Percentiles rank a stretch among this genome's conserved stretches.
phyloP scores from a whole-genome alignment of 257 asterid species.

The Linaria vulgaris region DNA sequence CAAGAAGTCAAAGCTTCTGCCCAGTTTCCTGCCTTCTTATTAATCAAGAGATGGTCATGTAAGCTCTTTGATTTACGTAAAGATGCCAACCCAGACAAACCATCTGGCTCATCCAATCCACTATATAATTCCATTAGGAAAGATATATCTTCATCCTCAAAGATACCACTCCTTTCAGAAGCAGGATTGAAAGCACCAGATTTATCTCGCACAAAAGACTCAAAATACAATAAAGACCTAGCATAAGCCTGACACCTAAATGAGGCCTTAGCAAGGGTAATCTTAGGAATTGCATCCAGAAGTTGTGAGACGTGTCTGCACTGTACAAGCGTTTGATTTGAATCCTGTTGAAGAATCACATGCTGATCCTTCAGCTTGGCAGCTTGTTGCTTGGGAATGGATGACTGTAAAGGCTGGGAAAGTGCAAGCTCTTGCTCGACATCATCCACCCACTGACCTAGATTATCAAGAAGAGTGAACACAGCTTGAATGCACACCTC shows the following conservation, averaged over 20 bases:
- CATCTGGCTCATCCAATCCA: conserved; percentile 95
- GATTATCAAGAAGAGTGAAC: conserved; percentile 92
- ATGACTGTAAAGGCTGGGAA: conserved; percentile 69
- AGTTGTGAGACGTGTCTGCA: conserved; percentile 82
- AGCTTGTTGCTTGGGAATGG: conserved; percentile 55
- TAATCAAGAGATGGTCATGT: conserved; percentile 83
- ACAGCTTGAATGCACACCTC: conserved; percentile 98
- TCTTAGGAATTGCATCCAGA: conserved; percentile 83
- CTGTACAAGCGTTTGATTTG: conserved; percentile 66
- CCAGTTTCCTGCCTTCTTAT: conserved; percentile 96
- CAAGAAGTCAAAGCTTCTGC: conserved; percentile 94
- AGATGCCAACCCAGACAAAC: conserved; percentile 90
- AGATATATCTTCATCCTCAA: conserved; percentile 87
- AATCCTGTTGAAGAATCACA: conserved; percentile 36
- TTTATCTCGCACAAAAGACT: conserved; percentile 77
- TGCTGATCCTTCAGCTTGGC: conserved; percentile 59
- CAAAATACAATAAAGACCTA: conserved; percentile 85
- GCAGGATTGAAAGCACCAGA: conserved; percentile 96
- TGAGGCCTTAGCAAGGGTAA: conserved; percentile 90
- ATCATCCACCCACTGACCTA: conserved; percentile 99
- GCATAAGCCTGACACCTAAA: conserved; percentile 98
- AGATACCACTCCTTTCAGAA: conserved; percentile 73
- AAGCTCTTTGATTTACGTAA: conserved; percentile 78
- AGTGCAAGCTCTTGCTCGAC: conserved; percentile 85
- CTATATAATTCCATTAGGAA: conserved; percentile 87